Base-by-base conservation (phyloP, 1,139 yeast species). In the Sugiyamaella pinicola region DNA sequence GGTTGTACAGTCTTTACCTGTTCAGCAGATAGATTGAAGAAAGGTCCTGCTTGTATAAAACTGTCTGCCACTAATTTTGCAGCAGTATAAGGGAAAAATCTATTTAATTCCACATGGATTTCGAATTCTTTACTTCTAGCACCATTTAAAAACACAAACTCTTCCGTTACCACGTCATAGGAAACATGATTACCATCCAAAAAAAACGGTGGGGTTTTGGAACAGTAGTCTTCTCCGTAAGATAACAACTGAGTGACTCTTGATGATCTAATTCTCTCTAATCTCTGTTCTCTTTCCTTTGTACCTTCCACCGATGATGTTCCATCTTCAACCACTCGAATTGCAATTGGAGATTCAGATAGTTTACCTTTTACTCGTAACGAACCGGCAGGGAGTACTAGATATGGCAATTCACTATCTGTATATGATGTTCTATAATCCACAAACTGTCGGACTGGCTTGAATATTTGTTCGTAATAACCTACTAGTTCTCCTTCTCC, bases 311-410 rank as follows among this genome's bases (percentile, higher is more conserved):
- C 13, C 9, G 35, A 7, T 17, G 46, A 17, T 13, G 37, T 17
- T 15, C 35, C 43, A 15, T 26, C 37, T 26, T 49, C 48, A 4
- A 49, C 35, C 7, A 49, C 52, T 22, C 48, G 21, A 21, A 49
- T 15, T n/a, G 52, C 52, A 13, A 49, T 31, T 8, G 52, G 48
- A 15, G 48, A 44, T 9, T 8, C 8, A 2, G 40, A 19, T 28
- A 49, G 21, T 21, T 17, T 37, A 3, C 52, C 52, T n/a, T 42
- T 15, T 15, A 31, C 10, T 42, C 19, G 43, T 17, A 49, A 17
- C 2, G 54, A 47, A 5, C 51, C 51, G 2, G 51, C 45, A n/a
- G 54, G 48, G 5, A 51, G 17, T 18, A 47, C 35, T 22, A 51
- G 41, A 38, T 51, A 51, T 7, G 54, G 54, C 3, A 49, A 17